Conservation (phyloP, 352 stramenopile genomes). For the Chrysophaeum taylorii region DNA sequence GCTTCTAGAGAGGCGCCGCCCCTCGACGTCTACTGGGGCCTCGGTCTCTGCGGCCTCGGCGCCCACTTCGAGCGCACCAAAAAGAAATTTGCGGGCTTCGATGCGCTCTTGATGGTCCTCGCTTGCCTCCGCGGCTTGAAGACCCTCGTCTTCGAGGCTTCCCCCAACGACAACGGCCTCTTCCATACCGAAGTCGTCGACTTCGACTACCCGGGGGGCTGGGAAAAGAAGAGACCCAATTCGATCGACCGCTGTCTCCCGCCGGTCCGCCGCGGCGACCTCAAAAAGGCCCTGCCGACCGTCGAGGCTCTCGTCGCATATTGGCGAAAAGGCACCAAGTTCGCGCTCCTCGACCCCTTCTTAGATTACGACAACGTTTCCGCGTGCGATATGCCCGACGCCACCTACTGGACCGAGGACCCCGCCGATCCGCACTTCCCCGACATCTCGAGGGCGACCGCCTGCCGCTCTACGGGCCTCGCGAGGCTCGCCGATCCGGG, state of each 20-base stretch:
- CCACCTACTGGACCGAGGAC: too few relatives aligned
- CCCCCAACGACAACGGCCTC: slow-evolving; percentile 5
- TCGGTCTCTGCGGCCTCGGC: background rate
- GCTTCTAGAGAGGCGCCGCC: background rate
- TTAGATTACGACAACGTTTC: too few relatives aligned
- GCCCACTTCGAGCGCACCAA: background rate
- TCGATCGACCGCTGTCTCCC: too few relatives aligned
- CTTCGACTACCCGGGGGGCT: background rate
- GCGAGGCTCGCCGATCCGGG: too few relatives aligned
- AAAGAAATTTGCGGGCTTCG: background rate
- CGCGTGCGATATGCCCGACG: too few relatives aligned
- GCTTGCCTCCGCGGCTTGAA: background rate
- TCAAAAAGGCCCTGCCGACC: background rate
- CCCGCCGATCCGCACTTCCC: too few relatives aligned
- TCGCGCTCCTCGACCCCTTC: background rate
- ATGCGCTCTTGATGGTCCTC: background rate
- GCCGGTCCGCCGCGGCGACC: background rate
- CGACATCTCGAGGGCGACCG: too few relatives aligned
- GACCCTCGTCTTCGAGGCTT: background rate
- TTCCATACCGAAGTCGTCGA: slow-evolving; percentile 7
- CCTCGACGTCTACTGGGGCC: background rate
- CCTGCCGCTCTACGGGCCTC: too few relatives aligned
- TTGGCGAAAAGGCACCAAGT: background rate
- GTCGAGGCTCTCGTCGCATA: background rate
- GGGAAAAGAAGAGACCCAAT: too few relatives aligned